These are phyloP conservation scores for Pittosporum tobira DNA, from an alignment of 129 eudicot species.

Conservation along the genomic window DNA sequence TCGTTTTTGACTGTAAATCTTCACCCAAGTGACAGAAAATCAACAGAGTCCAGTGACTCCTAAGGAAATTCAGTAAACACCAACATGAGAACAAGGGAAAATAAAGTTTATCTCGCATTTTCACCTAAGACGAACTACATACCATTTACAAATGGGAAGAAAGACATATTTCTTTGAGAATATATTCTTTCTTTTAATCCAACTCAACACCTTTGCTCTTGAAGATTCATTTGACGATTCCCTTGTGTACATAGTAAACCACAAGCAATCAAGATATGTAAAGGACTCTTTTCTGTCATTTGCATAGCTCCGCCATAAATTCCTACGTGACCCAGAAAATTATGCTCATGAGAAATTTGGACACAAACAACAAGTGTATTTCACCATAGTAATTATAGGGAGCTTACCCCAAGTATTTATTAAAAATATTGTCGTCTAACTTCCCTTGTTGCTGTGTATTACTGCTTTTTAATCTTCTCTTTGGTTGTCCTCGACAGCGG, in stretches of 20 bases:
- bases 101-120: background rate
- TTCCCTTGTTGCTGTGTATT: slow-evolving; percentile 15
- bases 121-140: slow-evolving; percentile 18
- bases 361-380: background rate
- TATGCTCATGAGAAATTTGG: slow-evolving; percentile 6
- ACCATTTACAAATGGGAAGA: slow-evolving; percentile 67
- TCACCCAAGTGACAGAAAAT: slow-evolving; percentile 70
- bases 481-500: slow-evolving; percentile 20
- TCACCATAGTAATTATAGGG: background rate
- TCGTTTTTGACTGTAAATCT: slow-evolving; percentile 25
- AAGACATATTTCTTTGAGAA: slow-evolving; percentile 60
- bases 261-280: slow-evolving; percentile 43
- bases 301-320: slow-evolving; percentile 42
- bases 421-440: slow-evolving; percentile 33
- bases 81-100: background rate
- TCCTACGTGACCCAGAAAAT: slow-evolving; percentile 26
- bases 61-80: slow-evolving; percentile 17
- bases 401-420: slow-evolving; percentile 50
- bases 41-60: slow-evolving; percentile 79
- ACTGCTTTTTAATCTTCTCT: slow-evolving; percentile 13
- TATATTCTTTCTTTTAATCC: slow-evolving; percentile 49
- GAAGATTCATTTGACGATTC: slow-evolving; percentile 14
- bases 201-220: slow-evolving; percentile 39
- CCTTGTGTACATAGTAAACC: slow-evolving; percentile 42
- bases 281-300: slow-evolving; percentile 41